A percentile compares a stretch with the other conserved stretches of the same genome.
Conservation (phyloP, 768 basidiomycete genomes). For the Boletus tomentosulus region DNA sequence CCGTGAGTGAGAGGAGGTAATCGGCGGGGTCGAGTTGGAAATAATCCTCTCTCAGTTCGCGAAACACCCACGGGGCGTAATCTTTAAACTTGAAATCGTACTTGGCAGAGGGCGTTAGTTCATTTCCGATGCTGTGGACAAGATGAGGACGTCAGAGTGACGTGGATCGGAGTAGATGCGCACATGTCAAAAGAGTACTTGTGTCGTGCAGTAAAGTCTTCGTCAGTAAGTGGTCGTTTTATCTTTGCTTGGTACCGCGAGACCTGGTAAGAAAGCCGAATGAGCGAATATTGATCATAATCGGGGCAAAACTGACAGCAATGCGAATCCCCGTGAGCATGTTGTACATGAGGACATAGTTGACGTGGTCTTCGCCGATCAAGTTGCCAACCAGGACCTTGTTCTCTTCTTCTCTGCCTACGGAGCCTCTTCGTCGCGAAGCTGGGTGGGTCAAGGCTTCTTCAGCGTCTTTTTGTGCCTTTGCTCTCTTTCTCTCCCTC, state of each 20-base stretch:
- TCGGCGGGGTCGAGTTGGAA: slow-evolving; percentile 97
- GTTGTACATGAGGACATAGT: slow-evolving; percentile 99
- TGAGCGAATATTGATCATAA: slow-evolving; percentile 1
- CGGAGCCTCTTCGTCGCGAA: slow-evolving; percentile 20
- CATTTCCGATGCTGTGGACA: slow-evolving; percentile 78
- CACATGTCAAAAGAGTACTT: slow-evolving; percentile 98
- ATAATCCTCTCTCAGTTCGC: slow-evolving; percentile 87
- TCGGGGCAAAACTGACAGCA: slow-evolving; percentile 52
- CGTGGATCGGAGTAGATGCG: slow-evolving; percentile 24
- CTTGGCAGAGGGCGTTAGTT: slow-evolving; percentile 93
- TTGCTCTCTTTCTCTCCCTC: slow-evolving; percentile 73
- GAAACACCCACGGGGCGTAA: slow-evolving; percentile 98
- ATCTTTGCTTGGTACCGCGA: slow-evolving; percentile 97
- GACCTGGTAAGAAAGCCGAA: slow-evolving; percentile 47
- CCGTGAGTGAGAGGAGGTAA: slow-evolving; percentile 93
- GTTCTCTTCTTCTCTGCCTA: slow-evolving; percentile 40
- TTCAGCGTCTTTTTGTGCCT: slow-evolving; percentile 60
- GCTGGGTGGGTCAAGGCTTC: slow-evolving; percentile 44
- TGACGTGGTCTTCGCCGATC: slow-evolving; percentile 97
- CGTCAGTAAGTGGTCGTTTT: slow-evolving; percentile 74
- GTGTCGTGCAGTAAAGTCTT: slow-evolving; percentile 85
- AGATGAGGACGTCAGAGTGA: slow-evolving; percentile 1
- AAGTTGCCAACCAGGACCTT: slow-evolving; percentile 85
- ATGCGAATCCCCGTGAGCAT: slow-evolving; percentile 99
- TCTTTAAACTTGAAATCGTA: slow-evolving; percentile 99